Evolutionary conservation across 257 asterid genomes (phyloP), one percentile per base, ranked within the genome.

Genomic region (Nicotiana paniculata): DNA sequence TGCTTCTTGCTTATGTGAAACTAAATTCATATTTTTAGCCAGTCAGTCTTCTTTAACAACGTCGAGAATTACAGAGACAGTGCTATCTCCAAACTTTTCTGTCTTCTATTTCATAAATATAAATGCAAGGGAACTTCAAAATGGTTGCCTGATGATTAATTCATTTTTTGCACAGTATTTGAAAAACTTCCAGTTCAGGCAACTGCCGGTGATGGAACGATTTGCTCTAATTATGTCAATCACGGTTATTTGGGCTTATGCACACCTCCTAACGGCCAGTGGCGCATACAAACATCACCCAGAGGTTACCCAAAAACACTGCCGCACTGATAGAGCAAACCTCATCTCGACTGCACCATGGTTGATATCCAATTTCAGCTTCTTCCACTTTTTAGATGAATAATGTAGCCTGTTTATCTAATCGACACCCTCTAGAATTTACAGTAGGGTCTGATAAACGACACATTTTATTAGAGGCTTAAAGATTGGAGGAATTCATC

Each of bases 231-330:
- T 96, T 59, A 87, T 94, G 17, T 86, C 98, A 2, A 89, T 92
- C 43, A 92, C 93, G 0, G 88, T 96, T 63, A 92, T 96, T 74
- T 96, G 99, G 98, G 97, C 99, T 83, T 96, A 96, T 12, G 98
- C 98, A 15, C 97, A 96, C 87, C 97, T 96, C 85, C 90, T 96
- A 13, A 94, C 99, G 6, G 97, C 98, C 61, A 93, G 99, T 77
- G 99, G 99, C 2, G 97, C 98, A 5, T 96, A 96, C 90, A 94
- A 82, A 87, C 97, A 96, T 77, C 94, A 84, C 51, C 94, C 97
- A 0, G 97, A 90, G 54, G 78, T 86, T 64, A 94, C 98, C 6
- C 97, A 96, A 84, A 83, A 72, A 24, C 87, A 94, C 84, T 96
- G 99, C 81, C 90, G 97, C 28, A 96, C 99, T 0, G 98, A 96